phyloP scores from a whole-genome alignment of 2,329 filamentous ascomycete genomes.

The Aspergillus quadrilineatus region DNA sequence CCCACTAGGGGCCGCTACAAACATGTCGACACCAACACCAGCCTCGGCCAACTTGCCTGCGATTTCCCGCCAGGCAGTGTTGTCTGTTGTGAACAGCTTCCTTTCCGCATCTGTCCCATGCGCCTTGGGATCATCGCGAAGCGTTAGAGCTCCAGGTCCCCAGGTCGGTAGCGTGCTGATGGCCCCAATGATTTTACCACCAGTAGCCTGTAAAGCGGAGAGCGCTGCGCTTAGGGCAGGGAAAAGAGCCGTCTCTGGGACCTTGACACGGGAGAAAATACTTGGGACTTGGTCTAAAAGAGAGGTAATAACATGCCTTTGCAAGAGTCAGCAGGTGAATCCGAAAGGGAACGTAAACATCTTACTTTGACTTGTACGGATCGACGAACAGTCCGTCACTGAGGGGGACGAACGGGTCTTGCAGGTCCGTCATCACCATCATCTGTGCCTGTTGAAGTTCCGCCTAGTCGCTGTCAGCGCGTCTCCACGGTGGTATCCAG shows the following conservation, averaged over 20 bases:
- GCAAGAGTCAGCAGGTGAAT: slow-evolving; percentile 26
- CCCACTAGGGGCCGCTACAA: slow-evolving; percentile 85
- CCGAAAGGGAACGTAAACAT: not conserved
- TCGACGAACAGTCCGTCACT: slow-evolving; percentile 93
- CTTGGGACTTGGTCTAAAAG: slow-evolving; percentile 79
- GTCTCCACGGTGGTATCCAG: not conserved
- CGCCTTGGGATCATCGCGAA: slow-evolving; percentile 85
- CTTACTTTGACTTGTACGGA: slow-evolving; percentile 78
- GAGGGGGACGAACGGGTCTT: slow-evolving; percentile 92
- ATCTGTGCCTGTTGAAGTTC: slow-evolving; percentile 86
- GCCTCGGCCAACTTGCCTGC: slow-evolving; percentile 84
- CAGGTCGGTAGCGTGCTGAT: slow-evolving; percentile 85
- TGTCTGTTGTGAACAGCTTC: slow-evolving; percentile 87
- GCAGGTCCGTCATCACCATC: slow-evolving; percentile 97
- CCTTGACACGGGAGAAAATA: slow-evolving; percentile 84
- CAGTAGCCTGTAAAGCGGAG: slow-evolving; percentile 78
- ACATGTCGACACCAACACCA: slow-evolving; percentile 89
- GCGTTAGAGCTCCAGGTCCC: slow-evolving; percentile 80
- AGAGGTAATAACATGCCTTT: slow-evolving; percentile 73
- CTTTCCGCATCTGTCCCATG: slow-evolving; percentile 85
- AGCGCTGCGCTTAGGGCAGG: slow-evolving; percentile 81
- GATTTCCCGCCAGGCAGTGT: slow-evolving; percentile 80
- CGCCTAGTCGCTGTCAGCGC: slow-evolving; percentile 51
- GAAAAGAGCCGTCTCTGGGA: slow-evolving; percentile 83
- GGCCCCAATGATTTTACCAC: slow-evolving; percentile 89